Conservation (phyloP, 2,329 filamentous ascomycete species). For the Sarocladium kiliense region DNA sequence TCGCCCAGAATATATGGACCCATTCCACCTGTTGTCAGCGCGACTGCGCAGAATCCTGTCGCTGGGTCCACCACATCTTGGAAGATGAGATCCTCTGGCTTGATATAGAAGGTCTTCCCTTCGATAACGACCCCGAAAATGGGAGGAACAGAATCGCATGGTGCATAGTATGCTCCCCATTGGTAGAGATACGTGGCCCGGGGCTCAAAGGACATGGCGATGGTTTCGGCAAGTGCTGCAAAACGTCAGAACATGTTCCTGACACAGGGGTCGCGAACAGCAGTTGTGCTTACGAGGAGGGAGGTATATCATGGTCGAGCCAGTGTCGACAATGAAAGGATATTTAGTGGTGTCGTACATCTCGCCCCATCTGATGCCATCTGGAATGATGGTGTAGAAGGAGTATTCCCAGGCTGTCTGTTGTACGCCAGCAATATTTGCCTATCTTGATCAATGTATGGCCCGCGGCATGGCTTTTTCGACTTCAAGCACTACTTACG, state of each 20-base stretch:
- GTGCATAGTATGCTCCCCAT: conserved; percentile 43
- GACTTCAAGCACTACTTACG: conserved; percentile 25
- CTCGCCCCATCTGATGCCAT: conserved; percentile 40
- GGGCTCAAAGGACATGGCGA: conserved; percentile 42
- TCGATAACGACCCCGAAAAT: conserved; percentile 39
- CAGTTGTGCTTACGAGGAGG: conserved; percentile 36
- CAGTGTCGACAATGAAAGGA: conserved; percentile 47
- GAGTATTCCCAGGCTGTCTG: conserved; percentile 40
- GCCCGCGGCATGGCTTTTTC: not conserved
- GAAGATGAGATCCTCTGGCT: conserved; percentile 43
- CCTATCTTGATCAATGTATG: conserved; percentile 24
- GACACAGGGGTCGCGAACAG: not conserved
- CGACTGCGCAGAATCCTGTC: conserved; percentile 43
- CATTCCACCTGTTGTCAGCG: conserved; percentile 36
- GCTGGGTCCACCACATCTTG: conserved; percentile 35
- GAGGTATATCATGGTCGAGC: conserved; percentile 45
- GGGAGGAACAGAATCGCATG: conserved; percentile 42
- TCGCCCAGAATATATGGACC: conserved; percentile 46
- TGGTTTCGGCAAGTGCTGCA: conserved; percentile 40
- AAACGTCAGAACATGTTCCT: not conserved
- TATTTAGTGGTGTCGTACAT: conserved; percentile 36
- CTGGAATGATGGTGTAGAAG: conserved; percentile 48
- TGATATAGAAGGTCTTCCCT: conserved; percentile 39
- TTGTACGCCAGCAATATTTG: conserved; percentile 33
- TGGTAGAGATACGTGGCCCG: conserved; percentile 40